Base-by-base conservation (phyloP, 805 yeast genomes). In the Ogataea methanolica region DNA sequence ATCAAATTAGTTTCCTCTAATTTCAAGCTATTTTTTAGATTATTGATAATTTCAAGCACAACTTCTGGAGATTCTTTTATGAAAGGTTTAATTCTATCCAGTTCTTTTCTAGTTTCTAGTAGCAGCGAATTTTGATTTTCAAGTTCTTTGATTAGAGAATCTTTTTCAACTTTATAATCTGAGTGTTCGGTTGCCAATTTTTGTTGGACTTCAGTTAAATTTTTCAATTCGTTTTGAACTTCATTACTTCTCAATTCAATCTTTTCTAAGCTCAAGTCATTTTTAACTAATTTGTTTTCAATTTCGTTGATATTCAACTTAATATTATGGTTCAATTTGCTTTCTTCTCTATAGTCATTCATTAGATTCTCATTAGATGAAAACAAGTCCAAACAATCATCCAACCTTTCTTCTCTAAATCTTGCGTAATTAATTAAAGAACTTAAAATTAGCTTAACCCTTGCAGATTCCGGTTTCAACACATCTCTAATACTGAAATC, bases 401-500 rank as follows among this genome's bases (percentile, higher is more conserved):
- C 74, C 62, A 83, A 76, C 49, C 86, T 82, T 53, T 83, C 88
- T 56, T 88, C 95, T 54, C 96, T 75, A 59, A 86, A 89, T 47
- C 92, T 70, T 1, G 95, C 95, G 71, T 80, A 90, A 62, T 90
- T 90, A 21, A 89, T 85, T 43, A 89, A 81, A 0, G 94, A 94
- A 61, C 96, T 88, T 26, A 89, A 65, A 19, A 88, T 72, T 41
- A 92, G 69, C 51, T 81, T 70, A 1, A 80, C 72, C 48, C 96
- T 71, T 36, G 63, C 66, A 0, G 86, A 71, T n/a, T 89, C 96
- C 0, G 97, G 97, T 54, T 80, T 81, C 49, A 79, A 72, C 31
- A 90, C 69, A 67, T 90, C 97, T 68, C 78, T 72, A 43, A 89
- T 70, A 39, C 82, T 77, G 59, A 89, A 86, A 63, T 90, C 96